A percentile compares a stretch with the other conserved stretches of the same genome.
These are phyloP conservation scores for Rheum nobile DNA, from an alignment of 148 eudicot genomes.

Conservation along the genomic window DNA sequence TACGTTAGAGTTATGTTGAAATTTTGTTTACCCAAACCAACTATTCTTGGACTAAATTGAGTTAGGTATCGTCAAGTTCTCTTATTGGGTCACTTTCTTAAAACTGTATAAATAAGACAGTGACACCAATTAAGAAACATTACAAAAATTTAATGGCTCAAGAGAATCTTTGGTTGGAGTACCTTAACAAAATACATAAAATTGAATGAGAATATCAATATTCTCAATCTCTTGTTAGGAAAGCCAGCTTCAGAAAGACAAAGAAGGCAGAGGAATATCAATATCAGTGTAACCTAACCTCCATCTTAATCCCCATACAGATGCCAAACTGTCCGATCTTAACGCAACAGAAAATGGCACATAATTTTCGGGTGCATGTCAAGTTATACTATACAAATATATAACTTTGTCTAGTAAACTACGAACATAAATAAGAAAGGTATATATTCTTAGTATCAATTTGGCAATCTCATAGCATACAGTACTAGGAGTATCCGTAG, in stretches of 20 bases:
- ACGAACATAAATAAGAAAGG: background rate
- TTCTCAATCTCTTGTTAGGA: background rate
- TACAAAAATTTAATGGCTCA: background rate
- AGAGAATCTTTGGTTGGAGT: background rate
- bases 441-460: background rate
- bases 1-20: too few relatives aligned
- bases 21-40: too few relatives aligned
- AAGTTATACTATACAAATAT: background rate
- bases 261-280: background rate
- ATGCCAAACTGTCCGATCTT: background rate
- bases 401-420: background rate
- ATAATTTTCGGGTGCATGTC: background rate
- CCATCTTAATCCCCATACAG: background rate
- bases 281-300: background rate
- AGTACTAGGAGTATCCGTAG: slow-evolving; percentile 3
- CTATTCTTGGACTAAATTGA: background rate
- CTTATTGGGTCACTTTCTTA: background rate
- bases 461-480: background rate
- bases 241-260: background rate
- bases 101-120: background rate
- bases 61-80: background rate
- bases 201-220: background rate
- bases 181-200: background rate
- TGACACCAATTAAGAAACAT: background rate
- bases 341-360: background rate